Evolutionary conservation across 257 asterid species (phyloP).

Genomic region (Euphrasia confusa): DNA sequence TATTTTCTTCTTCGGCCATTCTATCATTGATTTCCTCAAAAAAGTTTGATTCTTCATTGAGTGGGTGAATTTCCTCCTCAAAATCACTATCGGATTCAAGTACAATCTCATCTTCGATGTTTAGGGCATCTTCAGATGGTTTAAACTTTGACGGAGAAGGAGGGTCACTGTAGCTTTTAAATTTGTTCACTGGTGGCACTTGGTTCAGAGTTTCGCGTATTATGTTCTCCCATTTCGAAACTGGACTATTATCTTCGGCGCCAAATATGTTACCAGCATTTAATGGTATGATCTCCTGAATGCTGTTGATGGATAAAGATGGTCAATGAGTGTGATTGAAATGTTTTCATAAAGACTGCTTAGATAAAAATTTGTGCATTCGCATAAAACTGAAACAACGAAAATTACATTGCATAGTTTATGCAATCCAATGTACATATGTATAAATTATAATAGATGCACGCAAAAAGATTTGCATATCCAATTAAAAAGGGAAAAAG

Average conservation of each 20-base stretch:
- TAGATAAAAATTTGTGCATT: not conserved
- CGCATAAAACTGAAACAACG: not conserved
- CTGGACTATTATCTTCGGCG: constrained; percentile 85
- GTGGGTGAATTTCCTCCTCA: constrained; percentile 71
- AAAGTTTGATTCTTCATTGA: constrained; percentile 46
- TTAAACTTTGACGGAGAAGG: constrained; percentile 83
- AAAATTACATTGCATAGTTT: not conserved
- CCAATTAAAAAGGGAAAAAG: too few relatives aligned
- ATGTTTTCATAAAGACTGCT: not conserved
- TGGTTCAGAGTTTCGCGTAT: constrained; percentile 78
- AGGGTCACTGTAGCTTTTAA: constrained; percentile 82
- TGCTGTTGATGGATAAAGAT: constrained; percentile 36
- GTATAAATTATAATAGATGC: not conserved
- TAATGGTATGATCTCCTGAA: constrained; percentile 95
- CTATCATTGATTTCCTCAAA: constrained; percentile 30
- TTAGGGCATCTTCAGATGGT: constrained; percentile 59
- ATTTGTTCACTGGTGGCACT: constrained; percentile 50
- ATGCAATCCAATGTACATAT: constrained; percentile 11
- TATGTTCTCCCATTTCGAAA: constrained; percentile 77
- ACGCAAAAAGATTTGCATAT: too few relatives aligned
- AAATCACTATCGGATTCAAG: constrained; percentile 72
- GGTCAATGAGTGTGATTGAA: constrained; percentile 2
- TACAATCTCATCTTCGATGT: constrained; percentile 55
- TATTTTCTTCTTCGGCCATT: constrained; percentile 21
- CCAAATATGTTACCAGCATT: constrained; percentile 94